phyloP scores from a whole-genome alignment of 1,284 basidiomycete genomes.

The Boletellus deceptivus region DNA sequence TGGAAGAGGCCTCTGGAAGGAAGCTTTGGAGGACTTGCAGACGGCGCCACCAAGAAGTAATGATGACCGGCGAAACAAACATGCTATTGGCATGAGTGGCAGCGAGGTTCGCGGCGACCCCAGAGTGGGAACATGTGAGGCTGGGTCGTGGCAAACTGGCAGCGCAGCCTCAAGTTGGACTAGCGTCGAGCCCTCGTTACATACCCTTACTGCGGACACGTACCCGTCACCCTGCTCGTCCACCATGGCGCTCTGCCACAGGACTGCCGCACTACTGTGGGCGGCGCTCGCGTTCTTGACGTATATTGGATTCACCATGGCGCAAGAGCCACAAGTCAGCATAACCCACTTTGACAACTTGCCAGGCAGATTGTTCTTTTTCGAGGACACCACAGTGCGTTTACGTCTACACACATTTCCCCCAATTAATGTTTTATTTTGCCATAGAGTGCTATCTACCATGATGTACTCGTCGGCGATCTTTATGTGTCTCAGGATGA shows the following conservation, averaged over 20 bases:
- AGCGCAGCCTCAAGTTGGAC: slow-evolving; percentile 2
- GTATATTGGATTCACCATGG: slow-evolving; percentile 26
- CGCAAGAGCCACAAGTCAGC: slow-evolving; percentile 42
- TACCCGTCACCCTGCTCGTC: slow-evolving; percentile 12
- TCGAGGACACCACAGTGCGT: slow-evolving; percentile 84
- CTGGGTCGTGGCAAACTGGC: background rate
- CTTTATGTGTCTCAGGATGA: slow-evolving; percentile 87
- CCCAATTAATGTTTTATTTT: background rate
- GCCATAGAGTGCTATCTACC: slow-evolving; percentile 73
- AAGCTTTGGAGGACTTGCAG: too few species aligned
- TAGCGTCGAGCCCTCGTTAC: background rate
- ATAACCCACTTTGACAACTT: slow-evolving; percentile 63
- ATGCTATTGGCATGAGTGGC: too few species aligned
- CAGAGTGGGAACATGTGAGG: background rate
- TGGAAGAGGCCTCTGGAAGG: too few species aligned
- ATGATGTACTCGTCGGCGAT: slow-evolving; percentile 68
- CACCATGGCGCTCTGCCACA: slow-evolving; percentile 38
- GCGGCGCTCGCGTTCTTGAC: slow-evolving; percentile 28
- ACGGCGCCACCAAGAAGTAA: too few species aligned
- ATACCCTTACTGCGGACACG: slow-evolving; percentile 14
- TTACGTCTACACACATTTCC: slow-evolving; percentile 4
- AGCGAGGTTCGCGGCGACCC: too few species aligned
- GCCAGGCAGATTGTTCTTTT: slow-evolving; percentile 87
- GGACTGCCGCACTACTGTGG: slow-evolving; percentile 37
- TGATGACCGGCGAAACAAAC: too few species aligned